phyloP scores from a whole-genome alignment of 1,284 basidiomycete species.

The Naganishia albida region DNA sequence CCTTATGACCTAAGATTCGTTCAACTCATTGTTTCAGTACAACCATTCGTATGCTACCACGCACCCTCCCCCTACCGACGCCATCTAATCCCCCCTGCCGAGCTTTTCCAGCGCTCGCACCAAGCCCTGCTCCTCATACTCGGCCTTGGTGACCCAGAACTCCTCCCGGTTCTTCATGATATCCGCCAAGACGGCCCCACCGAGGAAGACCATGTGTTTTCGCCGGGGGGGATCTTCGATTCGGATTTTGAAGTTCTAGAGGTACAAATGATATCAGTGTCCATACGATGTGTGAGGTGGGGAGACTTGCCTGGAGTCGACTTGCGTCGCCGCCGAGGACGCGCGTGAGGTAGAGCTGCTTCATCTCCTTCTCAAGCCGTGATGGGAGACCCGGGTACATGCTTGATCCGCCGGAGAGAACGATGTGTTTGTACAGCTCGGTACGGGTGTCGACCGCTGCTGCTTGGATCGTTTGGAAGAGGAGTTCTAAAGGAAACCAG shows the following conservation, averaged over 20 bases:
- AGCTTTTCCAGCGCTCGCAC: slow-evolving; percentile 79
- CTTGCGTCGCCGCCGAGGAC: slow-evolving; percentile 83
- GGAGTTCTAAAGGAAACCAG: slow-evolving; percentile 71
- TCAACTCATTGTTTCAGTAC: no score
- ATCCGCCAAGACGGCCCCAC: slow-evolving; percentile 92
- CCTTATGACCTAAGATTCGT: no score
- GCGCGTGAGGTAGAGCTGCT: slow-evolving; percentile 90
- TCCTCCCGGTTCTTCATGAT: slow-evolving; percentile 95
- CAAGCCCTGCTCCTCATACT: slow-evolving; percentile 86
- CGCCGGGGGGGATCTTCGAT: slow-evolving; percentile 97
- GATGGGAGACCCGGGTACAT: slow-evolving; percentile 99
- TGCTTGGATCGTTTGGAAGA: slow-evolving; percentile 92
- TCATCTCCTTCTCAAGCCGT: slow-evolving; percentile 98
- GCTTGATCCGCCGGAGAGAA: slow-evolving; percentile 92
- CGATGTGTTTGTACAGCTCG: slow-evolving; percentile 97
- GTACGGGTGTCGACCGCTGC: slow-evolving; percentile 87
- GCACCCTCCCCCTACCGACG: neutral
- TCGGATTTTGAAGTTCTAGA: slow-evolving; percentile 96
- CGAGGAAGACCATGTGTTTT: slow-evolving; percentile 99
- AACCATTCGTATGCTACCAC: no score
- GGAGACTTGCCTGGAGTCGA: slow-evolving; percentile 72
- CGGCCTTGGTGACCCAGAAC: slow-evolving; percentile 91
- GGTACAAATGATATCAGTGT: neutral
- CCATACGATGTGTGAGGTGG: neutral
- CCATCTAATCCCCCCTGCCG: slow-evolving; percentile 49